Evolutionary conservation across 2,329 filamentous ascomycete genomes (phyloP).

Genomic region (Penicillium sp.): DNA sequence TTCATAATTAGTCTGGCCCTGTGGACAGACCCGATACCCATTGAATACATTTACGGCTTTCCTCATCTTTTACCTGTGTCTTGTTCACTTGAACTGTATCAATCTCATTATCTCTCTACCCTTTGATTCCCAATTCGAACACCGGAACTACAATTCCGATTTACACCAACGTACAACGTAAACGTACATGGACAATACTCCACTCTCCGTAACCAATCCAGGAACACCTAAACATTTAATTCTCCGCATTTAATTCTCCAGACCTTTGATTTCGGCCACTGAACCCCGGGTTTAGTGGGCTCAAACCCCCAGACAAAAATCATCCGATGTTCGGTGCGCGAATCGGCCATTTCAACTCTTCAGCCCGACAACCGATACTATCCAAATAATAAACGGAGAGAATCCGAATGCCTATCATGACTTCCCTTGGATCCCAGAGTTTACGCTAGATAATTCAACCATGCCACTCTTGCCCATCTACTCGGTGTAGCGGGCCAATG

Average conservation of each 20-base stretch:
- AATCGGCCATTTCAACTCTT: constrained; percentile 19
- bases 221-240: background rate
- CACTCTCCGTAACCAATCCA: background rate
- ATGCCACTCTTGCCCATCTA: background rate
- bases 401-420: background rate
- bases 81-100: background rate
- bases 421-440: background rate
- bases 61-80: background rate
- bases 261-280: background rate
- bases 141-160: constrained; percentile 1
- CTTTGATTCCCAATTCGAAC: background rate
- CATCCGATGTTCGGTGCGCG: constrained; percentile 21
- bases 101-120: background rate
- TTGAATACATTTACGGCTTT: constrained; percentile 6
- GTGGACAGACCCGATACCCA: constrained; percentile 16
- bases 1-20: constrained; percentile 14
- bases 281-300: background rate
- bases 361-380: background rate
- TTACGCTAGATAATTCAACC: background rate
- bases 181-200: background rate
- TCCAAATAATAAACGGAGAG: background rate
- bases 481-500: background rate
- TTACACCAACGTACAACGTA: background rate
- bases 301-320: constrained; percentile 2
- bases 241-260: background rate